A percentile compares a stretch with the other conserved stretches of the same genome.
Conservation (phyloP, 2,329 filamentous ascomycete genomes). For the Monosporascus cannonballus region DNA sequence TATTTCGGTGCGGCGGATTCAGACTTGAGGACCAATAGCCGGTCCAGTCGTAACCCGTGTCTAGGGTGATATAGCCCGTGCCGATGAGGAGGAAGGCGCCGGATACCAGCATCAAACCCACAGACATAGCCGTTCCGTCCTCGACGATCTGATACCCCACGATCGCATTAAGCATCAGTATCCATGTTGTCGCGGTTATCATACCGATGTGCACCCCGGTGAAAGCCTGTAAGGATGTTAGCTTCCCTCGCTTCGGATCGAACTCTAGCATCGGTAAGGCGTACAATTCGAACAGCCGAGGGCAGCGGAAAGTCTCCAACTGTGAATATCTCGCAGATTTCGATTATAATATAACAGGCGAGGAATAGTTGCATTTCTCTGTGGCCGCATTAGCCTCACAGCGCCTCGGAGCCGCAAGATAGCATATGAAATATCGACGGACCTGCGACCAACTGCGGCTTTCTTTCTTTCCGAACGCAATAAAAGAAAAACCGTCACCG, state of each 20-base stretch:
- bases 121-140: slow-evolving; percentile 80
- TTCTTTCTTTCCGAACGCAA: slow-evolving; percentile 81
- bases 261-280: slow-evolving; percentile 25
- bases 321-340: slow-evolving; percentile 95
- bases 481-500: slow-evolving; percentile 60
- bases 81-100: slow-evolving; percentile 72
- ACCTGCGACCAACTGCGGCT: slow-evolving; percentile 91
- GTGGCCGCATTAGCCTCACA: slow-evolving; percentile 17
- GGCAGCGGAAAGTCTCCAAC: slow-evolving; percentile 81
- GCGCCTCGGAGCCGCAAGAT: neutral
- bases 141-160: slow-evolving; percentile 93
- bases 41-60: slow-evolving; percentile 85
- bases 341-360: slow-evolving; percentile 75
- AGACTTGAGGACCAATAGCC: slow-evolving; percentile 63
- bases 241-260: slow-evolving; percentile 1
- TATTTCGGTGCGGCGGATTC: slow-evolving; percentile 58
- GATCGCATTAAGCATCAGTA: slow-evolving; percentile 83
- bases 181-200: slow-evolving; percentile 83
- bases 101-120: slow-evolving; percentile 69
- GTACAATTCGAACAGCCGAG: slow-evolving; percentile 63
- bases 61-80: slow-evolving; percentile 90
- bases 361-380: slow-evolving; percentile 98
- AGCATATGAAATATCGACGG: slow-evolving; percentile 21
- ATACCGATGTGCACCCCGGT: slow-evolving; percentile 85
- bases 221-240: slow-evolving; percentile 57